phyloP scores from a whole-genome alignment of 306 rosid species.

The Inga laurina region DNA sequence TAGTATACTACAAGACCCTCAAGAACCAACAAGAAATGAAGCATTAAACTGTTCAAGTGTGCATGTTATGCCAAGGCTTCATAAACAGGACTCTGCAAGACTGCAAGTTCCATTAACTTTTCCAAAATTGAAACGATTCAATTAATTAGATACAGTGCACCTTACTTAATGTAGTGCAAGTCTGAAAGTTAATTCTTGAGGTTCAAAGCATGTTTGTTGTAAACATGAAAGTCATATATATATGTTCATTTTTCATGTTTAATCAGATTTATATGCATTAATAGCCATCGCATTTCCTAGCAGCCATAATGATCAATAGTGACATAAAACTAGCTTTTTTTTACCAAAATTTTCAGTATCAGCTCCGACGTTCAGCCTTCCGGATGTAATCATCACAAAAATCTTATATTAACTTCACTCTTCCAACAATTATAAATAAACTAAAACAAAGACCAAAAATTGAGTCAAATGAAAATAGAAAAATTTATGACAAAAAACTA shows the following conservation, averaged over 20 bases:
- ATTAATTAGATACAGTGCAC: not conserved
- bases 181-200: not conserved
- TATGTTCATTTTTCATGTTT: not conserved
- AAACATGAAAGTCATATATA: not conserved
- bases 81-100: not conserved
- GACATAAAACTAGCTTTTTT: not conserved
- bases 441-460: not conserved
- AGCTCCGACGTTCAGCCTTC: not conserved
- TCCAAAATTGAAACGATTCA: not conserved
- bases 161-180: not conserved
- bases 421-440: not conserved
- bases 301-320: not conserved
- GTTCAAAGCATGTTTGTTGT: not conserved
- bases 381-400: not conserved
- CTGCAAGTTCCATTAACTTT: not conserved
- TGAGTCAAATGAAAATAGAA: not conserved
- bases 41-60: not conserved
- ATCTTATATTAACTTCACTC: not conserved
- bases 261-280: not conserved
- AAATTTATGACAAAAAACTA: not conserved
- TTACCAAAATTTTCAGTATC: not conserved
- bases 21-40: not conserved
- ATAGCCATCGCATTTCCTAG: not conserved
- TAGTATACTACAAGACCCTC: not conserved
- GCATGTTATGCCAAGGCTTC: not conserved